Percentiles rank a stretch among this genome's conserved stretches.
Evolutionary conservation across 805 yeast genomes (phyloP).

Genomic region (Lipomyces starkeyi): DNA sequence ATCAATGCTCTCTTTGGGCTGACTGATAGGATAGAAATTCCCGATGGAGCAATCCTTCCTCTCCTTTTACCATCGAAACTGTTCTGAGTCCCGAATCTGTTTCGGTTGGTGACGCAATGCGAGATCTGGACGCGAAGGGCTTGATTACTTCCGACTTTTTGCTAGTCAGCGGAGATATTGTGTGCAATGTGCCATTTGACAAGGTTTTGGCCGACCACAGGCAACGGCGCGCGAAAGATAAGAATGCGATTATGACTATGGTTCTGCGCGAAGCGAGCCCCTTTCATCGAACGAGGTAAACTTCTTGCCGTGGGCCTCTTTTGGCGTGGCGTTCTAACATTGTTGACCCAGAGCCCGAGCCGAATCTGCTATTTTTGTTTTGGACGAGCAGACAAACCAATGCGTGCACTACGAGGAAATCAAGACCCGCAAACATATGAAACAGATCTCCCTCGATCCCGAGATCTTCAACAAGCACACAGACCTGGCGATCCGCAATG

Average conservation of each 20-base stretch:
- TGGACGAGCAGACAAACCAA: conserved; percentile 73
- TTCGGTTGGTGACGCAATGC: conserved; percentile 96
- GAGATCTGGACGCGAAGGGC: conserved; percentile 92
- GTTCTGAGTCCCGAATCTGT: conserved; percentile 83
- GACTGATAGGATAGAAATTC: conserved; percentile 38
- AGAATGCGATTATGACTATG: conserved; percentile 94
- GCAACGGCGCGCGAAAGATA: conserved; percentile 71
- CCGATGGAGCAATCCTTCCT: conserved; percentile 53
- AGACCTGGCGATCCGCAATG: conserved; percentile 84
- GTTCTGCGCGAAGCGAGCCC: conserved; percentile 85
- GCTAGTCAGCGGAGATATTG: conserved; percentile 90
- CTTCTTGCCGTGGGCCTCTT: neutral
- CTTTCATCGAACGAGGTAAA: conserved; percentile 67
- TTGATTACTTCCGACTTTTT: conserved; percentile 88
- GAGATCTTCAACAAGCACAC: conserved; percentile 79
- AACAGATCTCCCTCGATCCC: conserved; percentile 71
- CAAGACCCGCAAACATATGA: conserved; percentile 51
- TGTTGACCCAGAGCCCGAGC: conserved; percentile 58
- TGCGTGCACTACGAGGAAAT: conserved; percentile 86
- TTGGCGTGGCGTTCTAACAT: neutral
- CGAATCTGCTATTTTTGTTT: conserved; percentile 83
- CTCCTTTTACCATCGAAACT: conserved; percentile 82
- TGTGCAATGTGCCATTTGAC: conserved; percentile 85
- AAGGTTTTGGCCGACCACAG: conserved; percentile 76
- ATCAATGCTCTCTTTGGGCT: neutral